Evolutionary conservation across 345 rosid species (phyloP).

Genomic region (Abelmoschus esculentus): DNA sequence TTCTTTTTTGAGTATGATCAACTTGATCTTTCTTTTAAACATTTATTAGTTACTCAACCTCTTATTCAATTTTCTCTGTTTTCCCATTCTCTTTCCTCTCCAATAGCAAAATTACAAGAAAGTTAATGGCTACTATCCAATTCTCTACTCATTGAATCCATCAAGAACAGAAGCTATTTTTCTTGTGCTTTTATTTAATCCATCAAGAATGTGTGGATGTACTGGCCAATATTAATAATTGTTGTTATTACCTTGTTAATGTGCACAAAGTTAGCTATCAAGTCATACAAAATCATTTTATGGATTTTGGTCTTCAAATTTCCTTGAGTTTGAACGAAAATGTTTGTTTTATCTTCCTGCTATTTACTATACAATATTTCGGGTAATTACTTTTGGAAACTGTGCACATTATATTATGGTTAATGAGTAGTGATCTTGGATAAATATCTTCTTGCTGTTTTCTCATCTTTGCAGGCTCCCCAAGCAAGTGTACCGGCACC

Average conservation of each 20-base stretch:
- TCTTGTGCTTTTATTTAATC: too few relatives aligned
- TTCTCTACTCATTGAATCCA: too few relatives aligned
- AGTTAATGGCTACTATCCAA: not conserved
- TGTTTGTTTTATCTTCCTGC: not conserved
- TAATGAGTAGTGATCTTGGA: not conserved
- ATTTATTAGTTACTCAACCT: not conserved
- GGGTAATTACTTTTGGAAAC: not conserved
- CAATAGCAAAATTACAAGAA: not conserved
- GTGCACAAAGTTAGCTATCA: not conserved
- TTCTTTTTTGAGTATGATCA: not conserved
- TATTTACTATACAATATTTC: not conserved
- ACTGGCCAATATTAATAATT: too few relatives aligned
- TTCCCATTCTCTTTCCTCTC: not conserved
- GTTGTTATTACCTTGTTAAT: too few relatives aligned
- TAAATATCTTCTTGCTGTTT: not conserved
- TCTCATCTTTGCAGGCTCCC: not conserved
- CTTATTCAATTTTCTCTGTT: not conserved
- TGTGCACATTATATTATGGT: not conserved
- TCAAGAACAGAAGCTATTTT: too few relatives aligned
- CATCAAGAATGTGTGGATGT: constrained; percentile 26
- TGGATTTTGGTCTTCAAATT: not conserved
- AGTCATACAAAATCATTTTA: not conserved
- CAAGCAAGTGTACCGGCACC: not conserved
- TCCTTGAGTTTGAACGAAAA: not conserved
- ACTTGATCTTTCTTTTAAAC: not conserved